phyloP scores from a whole-genome alignment of 2,329 filamentous ascomycete genomes.

The Aspergillus sp. region DNA sequence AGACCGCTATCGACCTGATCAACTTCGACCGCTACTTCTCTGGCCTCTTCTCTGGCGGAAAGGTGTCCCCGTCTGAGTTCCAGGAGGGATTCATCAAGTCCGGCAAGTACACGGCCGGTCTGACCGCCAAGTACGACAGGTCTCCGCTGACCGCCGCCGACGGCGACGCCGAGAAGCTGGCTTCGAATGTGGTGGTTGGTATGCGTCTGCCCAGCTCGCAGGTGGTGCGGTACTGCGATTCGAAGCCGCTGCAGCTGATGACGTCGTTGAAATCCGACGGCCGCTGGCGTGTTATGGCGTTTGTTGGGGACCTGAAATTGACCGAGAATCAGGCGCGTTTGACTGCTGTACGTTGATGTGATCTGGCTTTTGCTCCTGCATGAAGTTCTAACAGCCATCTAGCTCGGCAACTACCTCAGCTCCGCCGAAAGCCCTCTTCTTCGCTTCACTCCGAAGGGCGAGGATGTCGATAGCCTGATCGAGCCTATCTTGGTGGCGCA shows the following conservation, averaged over 20 bases:
- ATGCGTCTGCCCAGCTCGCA: conserved; percentile 55
- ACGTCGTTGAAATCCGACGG: conserved; percentile 52
- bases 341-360: conserved; percentile 32
- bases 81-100: conserved; percentile 57
- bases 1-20: conserved; percentile 57
- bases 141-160: conserved; percentile 46
- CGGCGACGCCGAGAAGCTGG: conserved; percentile 34
- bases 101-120: conserved; percentile 59
- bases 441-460: conserved; percentile 41
- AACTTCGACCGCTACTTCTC: conserved; percentile 58
- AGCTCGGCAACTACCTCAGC: conserved; percentile 41
- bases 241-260: conserved; percentile 53
- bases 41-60: conserved; percentile 49
- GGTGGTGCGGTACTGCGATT: conserved; percentile 60
- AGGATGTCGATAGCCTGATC: conserved; percentile 55
- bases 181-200: conserved; percentile 40
- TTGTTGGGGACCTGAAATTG: conserved; percentile 43
- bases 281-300: conserved; percentile 51
- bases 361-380: neutral
- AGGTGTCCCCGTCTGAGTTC: conserved; percentile 50
- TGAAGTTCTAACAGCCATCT: conserved; percentile 5
- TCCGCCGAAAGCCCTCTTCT: conserved; percentile 42
- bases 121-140: conserved; percentile 54
- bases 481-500: conserved; percentile 56
- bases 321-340: conserved; percentile 28